phyloP scores from a whole-genome alignment of 305 asterid species.

The Stenogyne calaminthoides region DNA sequence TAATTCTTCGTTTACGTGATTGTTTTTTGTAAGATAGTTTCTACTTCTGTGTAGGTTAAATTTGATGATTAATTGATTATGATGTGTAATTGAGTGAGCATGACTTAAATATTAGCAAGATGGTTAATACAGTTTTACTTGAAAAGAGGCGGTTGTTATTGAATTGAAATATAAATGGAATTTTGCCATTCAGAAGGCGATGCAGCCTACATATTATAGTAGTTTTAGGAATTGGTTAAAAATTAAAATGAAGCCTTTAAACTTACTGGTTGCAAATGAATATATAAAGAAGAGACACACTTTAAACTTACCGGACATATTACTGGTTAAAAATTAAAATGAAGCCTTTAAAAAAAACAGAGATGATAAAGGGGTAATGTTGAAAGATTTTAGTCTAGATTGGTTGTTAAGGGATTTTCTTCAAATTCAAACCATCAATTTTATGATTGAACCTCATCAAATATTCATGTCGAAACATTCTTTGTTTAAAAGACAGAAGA shows the following conservation, averaged over 20 bases:
- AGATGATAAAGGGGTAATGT: neutral
- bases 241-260: neutral
- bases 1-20: neutral
- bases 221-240: neutral
- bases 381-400: neutral
- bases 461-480: neutral
- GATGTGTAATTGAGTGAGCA: neutral
- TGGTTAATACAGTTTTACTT: neutral
- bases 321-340: too few relatives aligned
- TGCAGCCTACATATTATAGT: neutral
- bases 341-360: too few relatives aligned
- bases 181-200: neutral
- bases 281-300: neutral
- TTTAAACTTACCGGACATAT: too few relatives aligned
- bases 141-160: neutral
- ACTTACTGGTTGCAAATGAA: neutral
- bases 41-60: neutral
- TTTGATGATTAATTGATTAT: neutral
- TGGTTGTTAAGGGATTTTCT: neutral
- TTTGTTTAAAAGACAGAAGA: too few relatives aligned
- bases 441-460: neutral
- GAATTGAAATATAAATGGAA: neutral
- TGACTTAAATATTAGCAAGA: neutral
- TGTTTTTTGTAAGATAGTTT: neutral
- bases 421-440: neutral